phyloP scores from a whole-genome alignment of 2,329 filamentous ascomycete species.

The Trichoderma sp. region DNA sequence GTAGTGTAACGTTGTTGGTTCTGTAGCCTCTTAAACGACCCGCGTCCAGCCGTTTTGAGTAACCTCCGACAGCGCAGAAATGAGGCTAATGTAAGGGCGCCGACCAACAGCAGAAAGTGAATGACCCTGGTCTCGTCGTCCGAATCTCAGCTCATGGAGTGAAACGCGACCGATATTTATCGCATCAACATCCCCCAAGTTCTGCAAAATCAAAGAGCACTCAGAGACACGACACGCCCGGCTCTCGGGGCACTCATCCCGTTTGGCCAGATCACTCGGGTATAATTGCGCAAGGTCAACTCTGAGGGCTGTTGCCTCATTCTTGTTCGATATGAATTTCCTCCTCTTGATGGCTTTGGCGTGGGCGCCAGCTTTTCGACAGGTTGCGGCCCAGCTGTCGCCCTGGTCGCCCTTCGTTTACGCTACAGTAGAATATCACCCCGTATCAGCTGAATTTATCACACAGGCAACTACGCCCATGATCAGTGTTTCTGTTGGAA shows the following conservation, averaged over 20 bases:
- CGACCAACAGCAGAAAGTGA: background rate
- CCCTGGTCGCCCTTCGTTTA: no score
- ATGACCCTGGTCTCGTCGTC: background rate
- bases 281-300: background rate
- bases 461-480: background rate
- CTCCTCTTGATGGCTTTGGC: background rate
- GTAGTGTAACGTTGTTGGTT: background rate
- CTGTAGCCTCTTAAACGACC: background rate
- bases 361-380: background rate
- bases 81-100: background rate
- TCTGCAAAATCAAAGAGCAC: background rate
- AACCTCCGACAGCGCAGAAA: background rate
- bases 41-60: background rate
- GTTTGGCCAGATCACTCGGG: background rate
- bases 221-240: background rate
- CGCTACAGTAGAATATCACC: background rate
- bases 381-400: no score
- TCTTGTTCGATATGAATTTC: background rate
- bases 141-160: background rate
- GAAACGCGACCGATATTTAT: background rate
- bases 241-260: background rate
- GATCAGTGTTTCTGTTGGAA: background rate
- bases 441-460: background rate
- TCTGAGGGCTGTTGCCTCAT: background rate
- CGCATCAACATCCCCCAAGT: background rate